A percentile compares a stretch with the other conserved stretches of the same genome.
Evolutionary conservation across 768 basidiomycete species (phyloP).

Genomic region (Boletellus sp.): DNA sequence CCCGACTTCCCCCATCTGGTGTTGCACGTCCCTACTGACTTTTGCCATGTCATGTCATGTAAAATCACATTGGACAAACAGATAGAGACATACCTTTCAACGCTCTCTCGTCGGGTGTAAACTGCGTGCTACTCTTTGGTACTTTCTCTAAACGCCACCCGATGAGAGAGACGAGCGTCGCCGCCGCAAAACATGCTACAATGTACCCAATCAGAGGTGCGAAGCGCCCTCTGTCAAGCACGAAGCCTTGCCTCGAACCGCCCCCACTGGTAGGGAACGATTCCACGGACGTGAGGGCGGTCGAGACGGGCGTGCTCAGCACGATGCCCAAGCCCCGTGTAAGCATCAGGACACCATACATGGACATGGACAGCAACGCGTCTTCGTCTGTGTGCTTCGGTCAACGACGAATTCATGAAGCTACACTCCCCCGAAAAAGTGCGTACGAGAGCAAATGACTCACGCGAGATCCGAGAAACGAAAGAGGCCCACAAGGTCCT

Average conservation of each 20-base stretch:
- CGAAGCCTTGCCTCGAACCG: not conserved
- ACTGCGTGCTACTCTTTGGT: too few species aligned
- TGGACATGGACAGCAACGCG: not conserved
- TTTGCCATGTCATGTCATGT: too few species aligned
- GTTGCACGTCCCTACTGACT: too few species aligned
- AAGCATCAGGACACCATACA: not conserved
- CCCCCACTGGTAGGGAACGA: not conserved
- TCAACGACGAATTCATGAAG: not conserved
- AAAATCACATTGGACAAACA: too few species aligned
- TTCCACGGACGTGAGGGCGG: not conserved
- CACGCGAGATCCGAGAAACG: not conserved
- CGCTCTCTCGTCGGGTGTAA: too few species aligned
- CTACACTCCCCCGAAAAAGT: too few species aligned
- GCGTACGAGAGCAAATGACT: not conserved
- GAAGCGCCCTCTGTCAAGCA: not conserved
- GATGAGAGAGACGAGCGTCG: not conserved
- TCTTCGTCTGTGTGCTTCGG: not conserved
- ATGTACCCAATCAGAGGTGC: not conserved
- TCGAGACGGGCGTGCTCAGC: not conserved
- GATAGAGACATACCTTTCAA: too few species aligned
- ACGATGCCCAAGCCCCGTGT: not conserved
- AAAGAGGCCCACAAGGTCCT: constrained; percentile 2
- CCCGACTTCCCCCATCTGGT: too few species aligned
- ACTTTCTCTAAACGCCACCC: not conserved
- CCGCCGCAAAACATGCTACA: not conserved